phyloP scores from a whole-genome alignment of 352 stramenopile species.

The Pythium grandisporangium region DNA sequence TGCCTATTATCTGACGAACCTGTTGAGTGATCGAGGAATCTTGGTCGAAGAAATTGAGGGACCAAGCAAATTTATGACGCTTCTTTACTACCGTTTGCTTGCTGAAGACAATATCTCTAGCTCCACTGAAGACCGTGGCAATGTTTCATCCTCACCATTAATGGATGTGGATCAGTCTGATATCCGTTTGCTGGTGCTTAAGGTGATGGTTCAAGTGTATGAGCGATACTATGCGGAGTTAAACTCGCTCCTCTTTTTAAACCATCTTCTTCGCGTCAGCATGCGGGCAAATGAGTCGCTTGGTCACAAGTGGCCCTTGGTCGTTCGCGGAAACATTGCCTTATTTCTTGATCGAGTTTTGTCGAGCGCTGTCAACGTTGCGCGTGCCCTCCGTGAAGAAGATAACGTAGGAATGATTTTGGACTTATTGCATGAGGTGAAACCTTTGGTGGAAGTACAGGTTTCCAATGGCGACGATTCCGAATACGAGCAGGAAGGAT shows the following conservation, averaged over 20 bases:
- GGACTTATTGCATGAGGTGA: constrained; percentile 66
- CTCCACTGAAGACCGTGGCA: constrained; percentile 5
- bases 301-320: constrained; percentile 50
- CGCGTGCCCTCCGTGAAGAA: constrained; percentile 62
- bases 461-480: constrained; percentile 55
- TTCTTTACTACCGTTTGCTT: constrained; percentile 81
- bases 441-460: constrained; percentile 59
- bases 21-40: constrained; percentile 73
- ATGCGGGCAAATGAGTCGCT: constrained; percentile 53
- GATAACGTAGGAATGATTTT: constrained; percentile 73
- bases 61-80: constrained; percentile 72
- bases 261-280: constrained; percentile 69
- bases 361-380: constrained; percentile 72
- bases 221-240: constrained; percentile 72
- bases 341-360: constrained; percentile 76
- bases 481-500: constrained; percentile 39
- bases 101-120: constrained; percentile 37
- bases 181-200: constrained; percentile 73
- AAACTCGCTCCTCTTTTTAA: constrained; percentile 72
- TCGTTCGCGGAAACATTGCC: constrained; percentile 78
- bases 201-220: constrained; percentile 85
- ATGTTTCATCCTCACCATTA: constrained; percentile 18
- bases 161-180: constrained; percentile 45
- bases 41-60: constrained; percentile 73
- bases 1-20: constrained; percentile 74